A percentile compares a stretch with the other conserved stretches of the same genome.
These are phyloP conservation scores for Neocatenulostroma microsporum DNA, from an alignment of 2,329 filamentous ascomycete species.

Conservation along the genomic window DNA sequence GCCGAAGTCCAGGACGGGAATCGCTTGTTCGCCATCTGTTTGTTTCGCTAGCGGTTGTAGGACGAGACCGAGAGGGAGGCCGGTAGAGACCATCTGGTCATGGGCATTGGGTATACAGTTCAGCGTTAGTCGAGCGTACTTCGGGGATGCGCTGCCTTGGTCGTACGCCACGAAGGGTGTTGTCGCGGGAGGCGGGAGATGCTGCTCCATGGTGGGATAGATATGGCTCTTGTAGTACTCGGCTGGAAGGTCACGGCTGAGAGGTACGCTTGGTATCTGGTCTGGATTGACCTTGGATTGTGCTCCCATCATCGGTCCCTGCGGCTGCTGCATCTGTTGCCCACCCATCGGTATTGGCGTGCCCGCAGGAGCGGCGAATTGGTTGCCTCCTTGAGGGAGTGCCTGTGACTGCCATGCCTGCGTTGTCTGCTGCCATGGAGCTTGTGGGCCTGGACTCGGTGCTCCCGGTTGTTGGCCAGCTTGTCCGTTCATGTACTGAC, in stretches of 20 bases:
- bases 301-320: conserved; percentile 31
- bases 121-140: conserved; percentile 81
- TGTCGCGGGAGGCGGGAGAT: conserved; percentile 79
- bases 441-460: conserved; percentile 13
- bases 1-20: conserved; percentile 93
- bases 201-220: conserved; percentile 92
- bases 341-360: conserved; percentile 25
- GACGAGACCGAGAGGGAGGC: conserved; percentile 76
- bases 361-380: conserved; percentile 16
- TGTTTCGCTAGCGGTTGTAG: conserved; percentile 80
- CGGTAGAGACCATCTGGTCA: conserved; percentile 72
- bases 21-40: conserved; percentile 74
- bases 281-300: conserved; percentile 78
- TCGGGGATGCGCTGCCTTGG: conserved; percentile 93
- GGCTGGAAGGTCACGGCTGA: conserved; percentile 72
- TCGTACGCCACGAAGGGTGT: conserved; percentile 90
- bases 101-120: conserved; percentile 83
- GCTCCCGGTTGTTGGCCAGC: conserved; percentile 20
- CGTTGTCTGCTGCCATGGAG: conserved; percentile 31
- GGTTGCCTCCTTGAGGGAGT: conserved; percentile 13
- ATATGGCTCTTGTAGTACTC: conserved; percentile 79
- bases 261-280: conserved; percentile 83
- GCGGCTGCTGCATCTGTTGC: conserved; percentile 17
- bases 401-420: conserved; percentile 29
- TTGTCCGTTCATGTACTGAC: conserved; percentile 51